Evolutionary conservation across 2,329 filamentous ascomycete species (phyloP).

Genomic region (Shiraia sp.): DNA sequence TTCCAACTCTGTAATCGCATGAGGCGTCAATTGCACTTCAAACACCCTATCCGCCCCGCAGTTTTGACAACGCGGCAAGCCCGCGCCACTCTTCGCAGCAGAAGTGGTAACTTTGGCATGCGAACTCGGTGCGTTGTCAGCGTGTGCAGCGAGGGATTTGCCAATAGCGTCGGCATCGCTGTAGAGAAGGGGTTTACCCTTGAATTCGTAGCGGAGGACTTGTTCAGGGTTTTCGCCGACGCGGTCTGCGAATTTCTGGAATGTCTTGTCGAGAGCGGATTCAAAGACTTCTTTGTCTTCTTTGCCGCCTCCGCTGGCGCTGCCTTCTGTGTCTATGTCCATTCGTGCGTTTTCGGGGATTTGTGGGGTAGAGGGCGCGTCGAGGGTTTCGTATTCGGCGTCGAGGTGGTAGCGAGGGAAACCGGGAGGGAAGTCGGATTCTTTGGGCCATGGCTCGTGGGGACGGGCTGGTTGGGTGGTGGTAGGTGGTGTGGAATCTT

Average conservation of each 20-base stretch:
- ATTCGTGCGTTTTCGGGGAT: conserved; percentile 54
- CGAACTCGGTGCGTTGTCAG: conserved; percentile 29
- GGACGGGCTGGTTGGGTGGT: conserved; percentile 45
- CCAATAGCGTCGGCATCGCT: conserved; percentile 76
- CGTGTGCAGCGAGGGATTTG: conserved; percentile 56
- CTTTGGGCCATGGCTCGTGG: conserved; percentile 75
- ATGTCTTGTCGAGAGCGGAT: conserved; percentile 53
- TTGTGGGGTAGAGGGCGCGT: conserved; percentile 56
- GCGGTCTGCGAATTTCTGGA: conserved; percentile 57
- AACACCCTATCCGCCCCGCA: conserved; percentile 80
- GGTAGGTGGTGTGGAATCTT: too few relatives aligned
- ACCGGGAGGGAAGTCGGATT: conserved; percentile 65
- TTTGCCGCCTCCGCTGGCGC: conserved; percentile 39
- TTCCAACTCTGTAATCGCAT: conserved; percentile 88
- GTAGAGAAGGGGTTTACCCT: conserved; percentile 68
- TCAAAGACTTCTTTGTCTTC: conserved; percentile 55
- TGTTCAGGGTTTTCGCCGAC: conserved; percentile 56
- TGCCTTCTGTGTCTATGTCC: conserved; percentile 41
- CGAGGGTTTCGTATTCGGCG: conserved; percentile 88
- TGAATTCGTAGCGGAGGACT: conserved; percentile 55
- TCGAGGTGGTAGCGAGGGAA: conserved; percentile 82
- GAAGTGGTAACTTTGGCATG: conserved; percentile 34
- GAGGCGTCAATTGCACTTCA: conserved; percentile 89
- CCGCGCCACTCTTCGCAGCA: conserved; percentile 27
- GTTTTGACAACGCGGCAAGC: conserved; percentile 74